Conservation (phyloP, 345 rosid genomes). For the Ceriops zippeliana region DNA sequence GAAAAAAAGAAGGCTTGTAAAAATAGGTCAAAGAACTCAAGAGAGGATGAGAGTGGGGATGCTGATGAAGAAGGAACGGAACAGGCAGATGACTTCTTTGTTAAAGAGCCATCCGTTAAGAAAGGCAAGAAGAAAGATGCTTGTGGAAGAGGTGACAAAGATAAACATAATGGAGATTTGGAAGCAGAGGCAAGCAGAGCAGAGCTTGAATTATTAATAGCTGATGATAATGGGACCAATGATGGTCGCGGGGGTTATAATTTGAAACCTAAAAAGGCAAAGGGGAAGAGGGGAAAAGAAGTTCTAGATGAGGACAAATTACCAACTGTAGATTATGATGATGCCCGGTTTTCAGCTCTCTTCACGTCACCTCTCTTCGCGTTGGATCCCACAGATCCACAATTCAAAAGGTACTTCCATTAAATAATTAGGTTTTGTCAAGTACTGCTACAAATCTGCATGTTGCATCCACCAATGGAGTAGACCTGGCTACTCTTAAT, state of each 20-base stretch:
- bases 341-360: conserved; percentile 67
- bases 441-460: background rate
- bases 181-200: conserved; percentile 61
- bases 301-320: conserved; percentile 56
- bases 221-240: conserved; percentile 63
- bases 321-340: conserved; percentile 52
- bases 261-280: conserved; percentile 52
- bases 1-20: conserved; percentile 73
- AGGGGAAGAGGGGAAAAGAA: conserved; percentile 53
- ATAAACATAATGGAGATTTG: conserved; percentile 34
- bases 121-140: conserved; percentile 37
- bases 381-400: conserved; percentile 94
- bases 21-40: conserved; percentile 49
- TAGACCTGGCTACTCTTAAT: background rate
- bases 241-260: conserved; percentile 75
- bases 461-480: background rate
- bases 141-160: conserved; percentile 24
- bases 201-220: conserved; percentile 78
- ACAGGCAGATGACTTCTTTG: conserved; percentile 65
- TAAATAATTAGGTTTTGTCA: background rate
- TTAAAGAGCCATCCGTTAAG: conserved; percentile 51
- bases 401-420: conserved; percentile 67
- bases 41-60: conserved; percentile 29
- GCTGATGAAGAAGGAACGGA: conserved; percentile 24
- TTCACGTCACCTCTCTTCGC: conserved; percentile 59